phyloP scores from a whole-genome alignment of 148 eudicot species.

The Pharnaceum exiguum region DNA sequence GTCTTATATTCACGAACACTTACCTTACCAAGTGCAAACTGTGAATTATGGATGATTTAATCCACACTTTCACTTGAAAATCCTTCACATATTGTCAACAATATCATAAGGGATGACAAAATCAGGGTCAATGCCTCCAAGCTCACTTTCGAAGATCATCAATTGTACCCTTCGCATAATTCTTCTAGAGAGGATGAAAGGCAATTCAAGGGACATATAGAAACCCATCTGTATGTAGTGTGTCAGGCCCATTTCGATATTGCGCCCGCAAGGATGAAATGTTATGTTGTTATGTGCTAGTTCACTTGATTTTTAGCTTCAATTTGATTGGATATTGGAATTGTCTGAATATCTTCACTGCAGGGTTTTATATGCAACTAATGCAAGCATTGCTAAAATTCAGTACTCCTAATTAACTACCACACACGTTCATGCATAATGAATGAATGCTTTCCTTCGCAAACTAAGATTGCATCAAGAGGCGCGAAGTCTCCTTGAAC shows the following conservation, averaged over 20 bases:
- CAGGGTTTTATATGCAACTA: no score
- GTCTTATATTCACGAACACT: no score
- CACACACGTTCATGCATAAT: constrained; percentile 5
- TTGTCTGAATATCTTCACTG: no score
- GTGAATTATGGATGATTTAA: no score
- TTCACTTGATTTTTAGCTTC: neutral
- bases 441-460: neutral
- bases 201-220: constrained; percentile 2
- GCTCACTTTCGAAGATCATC: constrained; percentile 15
- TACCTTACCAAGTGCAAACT: no score
- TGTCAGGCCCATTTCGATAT: neutral
- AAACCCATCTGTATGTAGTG: neutral
- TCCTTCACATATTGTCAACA: no score
- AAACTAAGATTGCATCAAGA: no score
- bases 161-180: constrained; percentile 6
- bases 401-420: neutral
- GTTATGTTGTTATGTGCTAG: neutral
- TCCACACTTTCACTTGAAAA: no score
- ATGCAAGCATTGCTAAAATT: no score
- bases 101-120: constrained; percentile 16
- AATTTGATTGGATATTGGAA: no score
- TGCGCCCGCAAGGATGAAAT: neutral
- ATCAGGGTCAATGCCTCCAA: constrained; percentile 17
- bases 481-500: no score
- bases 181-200: neutral